Evolutionary conservation across 2,329 filamentous ascomycete genomes (phyloP), one percentile per base, ranked within the genome.

Genomic region (Parafenestella ontariensis): DNA sequence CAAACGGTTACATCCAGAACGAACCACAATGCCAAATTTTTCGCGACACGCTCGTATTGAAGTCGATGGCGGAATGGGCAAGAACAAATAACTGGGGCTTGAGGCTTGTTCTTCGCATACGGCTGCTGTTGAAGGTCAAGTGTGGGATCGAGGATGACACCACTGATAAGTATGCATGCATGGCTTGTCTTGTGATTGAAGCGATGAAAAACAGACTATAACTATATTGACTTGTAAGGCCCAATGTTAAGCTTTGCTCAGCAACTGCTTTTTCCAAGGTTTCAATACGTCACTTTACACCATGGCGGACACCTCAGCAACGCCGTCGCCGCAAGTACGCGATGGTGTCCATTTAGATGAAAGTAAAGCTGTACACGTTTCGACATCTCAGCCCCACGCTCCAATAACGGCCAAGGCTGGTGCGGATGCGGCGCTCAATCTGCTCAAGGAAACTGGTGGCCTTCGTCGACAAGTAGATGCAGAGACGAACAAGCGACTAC

Each of bases 351-450:
- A 24, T 20, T 15, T 43, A 5, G 23, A 29, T 13, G 24, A 26
- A n/a, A 43, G 24, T 10, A 26, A 43, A 8, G 41, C 20, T 2
- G 23, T 24, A 15, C 11, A 20, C 3, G 13, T 26, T 31, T 18
- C 41, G n/a, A 18, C 41, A 10, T 6, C n/a, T 20, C 41, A 43
- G 15, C n/a, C 23, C 20, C 41, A 28, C 15, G 13, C 40, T 26
- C 23, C 10, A 26, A 42, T 8, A 6, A 42, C 40, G 4, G 9
- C 5, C 10, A 42, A 29, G 17, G 11, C 41, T 15, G 41, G 41
- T 29, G 41, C 41, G 9, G 68, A 70, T 43, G 62, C 64, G 17
- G 68, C 65, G 1, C 54, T 70, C 7, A 53, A 60, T 4, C 67
- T 70, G 24, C 65, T 70, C 17, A 62, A 56, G 20, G 54, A 50